Base-by-base conservation (phyloP, 2,329 filamentous ascomycete species). In the Colletotrichum sp. region DNA sequence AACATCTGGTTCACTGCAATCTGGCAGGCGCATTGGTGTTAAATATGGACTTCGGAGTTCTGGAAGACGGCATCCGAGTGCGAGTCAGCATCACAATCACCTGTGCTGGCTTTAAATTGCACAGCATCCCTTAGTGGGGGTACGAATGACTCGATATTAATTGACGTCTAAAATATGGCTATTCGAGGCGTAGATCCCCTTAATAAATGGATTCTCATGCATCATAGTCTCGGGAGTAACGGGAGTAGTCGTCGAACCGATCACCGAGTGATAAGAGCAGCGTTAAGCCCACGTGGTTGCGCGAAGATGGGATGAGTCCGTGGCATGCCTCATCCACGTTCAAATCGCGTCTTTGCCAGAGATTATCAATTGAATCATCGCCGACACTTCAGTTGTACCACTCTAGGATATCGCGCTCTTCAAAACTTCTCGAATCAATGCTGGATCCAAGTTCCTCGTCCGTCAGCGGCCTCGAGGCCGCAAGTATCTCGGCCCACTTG, bases 1-100 rank as follows among this genome's bases (percentile, higher is more conserved):
- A 7, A 22, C 11, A 11, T 0, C 11, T 5, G 2, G 12, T 0
- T 13, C 2, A 0, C 0, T 52, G 11, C 11, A 7, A 0, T 5
- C 6, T 13, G n/a, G 44, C 19, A 8, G 44, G 44, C 16, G 44
- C 0, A 22, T 52, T 13, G 3, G 44, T 22, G n/a, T 52, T 52
- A 8, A 52, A 52, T 52, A 52, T 52, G 44, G 44, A 22, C 6
- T 52, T 13, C n/a, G n/a, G 44, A 52, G n/a, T 8, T 52, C 44
- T 52, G 44, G 11, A 52, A 52, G 44, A 52, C 44, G 44, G 44
- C n/a, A 52, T 52, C 44, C 11, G 44, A 22, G n/a, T 52, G 44
- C 44, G 44, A 52, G 44, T 52, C 44, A 52, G 44, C 44, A 52
- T 22, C n/a, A 52, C n/a, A 6, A 52, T 52, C 44, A 52, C 44